These are phyloP conservation scores for Fusarium oligoseptatum DNA, from an alignment of 2,329 filamentous ascomycete species.

Conservation along the genomic window DNA sequence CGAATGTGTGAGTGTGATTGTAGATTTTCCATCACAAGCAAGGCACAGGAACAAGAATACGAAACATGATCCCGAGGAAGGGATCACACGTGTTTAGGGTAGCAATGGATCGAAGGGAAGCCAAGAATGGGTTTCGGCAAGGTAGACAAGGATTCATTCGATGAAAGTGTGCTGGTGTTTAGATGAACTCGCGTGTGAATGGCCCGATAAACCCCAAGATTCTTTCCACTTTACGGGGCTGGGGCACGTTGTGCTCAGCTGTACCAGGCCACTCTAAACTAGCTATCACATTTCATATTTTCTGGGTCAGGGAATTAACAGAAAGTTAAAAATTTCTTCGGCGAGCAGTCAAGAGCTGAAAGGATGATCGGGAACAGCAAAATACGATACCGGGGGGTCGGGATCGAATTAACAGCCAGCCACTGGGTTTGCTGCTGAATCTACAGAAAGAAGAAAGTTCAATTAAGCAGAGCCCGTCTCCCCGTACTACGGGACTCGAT, in stretches of 20 bases:
- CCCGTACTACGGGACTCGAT: neutral
- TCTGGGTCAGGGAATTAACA: neutral
- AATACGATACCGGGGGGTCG: constrained; percentile 11
- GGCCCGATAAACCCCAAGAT: constrained; percentile 19
- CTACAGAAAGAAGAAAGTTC: neutral
- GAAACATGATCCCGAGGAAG: constrained; percentile 6
- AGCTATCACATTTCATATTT: neutral
- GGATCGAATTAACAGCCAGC: constrained; percentile 4
- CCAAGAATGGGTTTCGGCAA: neutral
- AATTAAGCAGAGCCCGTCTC: neutral
- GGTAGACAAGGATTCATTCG: neutral
- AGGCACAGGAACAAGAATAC: constrained; percentile 34
- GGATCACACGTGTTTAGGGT: constrained; percentile 30
- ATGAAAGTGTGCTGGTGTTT: constrained; percentile 20
- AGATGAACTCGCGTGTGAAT: constrained; percentile 29
- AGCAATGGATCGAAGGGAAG: constrained; percentile 4
- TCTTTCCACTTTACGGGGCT: constrained; percentile 16
- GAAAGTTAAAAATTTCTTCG: neutral
- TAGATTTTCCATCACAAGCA: constrained; percentile 12
- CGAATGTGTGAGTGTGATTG: neutral
- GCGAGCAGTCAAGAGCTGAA: constrained; percentile 3
- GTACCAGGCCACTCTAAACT: constrained; percentile 6
- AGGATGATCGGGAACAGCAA: constrained; percentile 3
- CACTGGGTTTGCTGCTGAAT: neutral
- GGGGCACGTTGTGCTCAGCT: constrained; percentile 11